Evolutionary conservation across 192 early-diverging fungal species (phyloP).

Genomic region (Coemansia reversa): DNA sequence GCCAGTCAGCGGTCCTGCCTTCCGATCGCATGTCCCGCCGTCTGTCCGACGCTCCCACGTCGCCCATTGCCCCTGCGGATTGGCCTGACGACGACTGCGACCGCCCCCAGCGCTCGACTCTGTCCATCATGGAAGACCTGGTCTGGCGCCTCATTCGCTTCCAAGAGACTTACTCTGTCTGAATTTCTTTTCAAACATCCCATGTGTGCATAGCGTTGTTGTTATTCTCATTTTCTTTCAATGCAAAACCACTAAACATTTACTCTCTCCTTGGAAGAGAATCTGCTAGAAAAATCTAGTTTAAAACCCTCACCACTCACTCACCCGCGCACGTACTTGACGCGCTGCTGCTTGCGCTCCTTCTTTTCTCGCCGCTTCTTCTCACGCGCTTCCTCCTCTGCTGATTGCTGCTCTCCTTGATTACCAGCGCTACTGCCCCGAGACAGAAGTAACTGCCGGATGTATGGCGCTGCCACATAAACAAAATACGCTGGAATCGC

Average conservation of each 20-base stretch:
- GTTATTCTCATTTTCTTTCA: constrained; percentile 3
- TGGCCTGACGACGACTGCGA: constrained; percentile 50
- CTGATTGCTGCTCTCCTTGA: background rate
- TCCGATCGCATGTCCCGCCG: constrained; percentile 4
- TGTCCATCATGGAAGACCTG: constrained; percentile 48
- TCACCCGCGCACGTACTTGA: constrained; percentile 31
- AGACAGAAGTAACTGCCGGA: constrained; percentile 24
- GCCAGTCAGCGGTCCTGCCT: background rate
- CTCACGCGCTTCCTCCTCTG: constrained; percentile 24
- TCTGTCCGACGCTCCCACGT: constrained; percentile 46
- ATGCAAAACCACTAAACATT: background rate
- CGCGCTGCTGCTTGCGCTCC: constrained; percentile 52
- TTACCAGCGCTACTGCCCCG: background rate
- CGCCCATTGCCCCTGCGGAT: constrained; percentile 44
- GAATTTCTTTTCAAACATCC: background rate
- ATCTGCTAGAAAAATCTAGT: background rate
- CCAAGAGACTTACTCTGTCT: constrained; percentile 49
- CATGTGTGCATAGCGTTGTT: background rate
- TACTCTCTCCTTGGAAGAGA: background rate
- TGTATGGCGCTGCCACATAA: constrained; percentile 30
- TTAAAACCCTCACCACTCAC: background rate
- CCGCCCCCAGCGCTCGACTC: constrained; percentile 28
- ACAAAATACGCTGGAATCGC: constrained; percentile 40
- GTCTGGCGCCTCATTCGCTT: constrained; percentile 52
- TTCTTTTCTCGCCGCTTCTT: constrained; percentile 50